Conservation (phyloP, 2,329 filamentous ascomycete species). For the Clonostachys byssicola region DNA sequence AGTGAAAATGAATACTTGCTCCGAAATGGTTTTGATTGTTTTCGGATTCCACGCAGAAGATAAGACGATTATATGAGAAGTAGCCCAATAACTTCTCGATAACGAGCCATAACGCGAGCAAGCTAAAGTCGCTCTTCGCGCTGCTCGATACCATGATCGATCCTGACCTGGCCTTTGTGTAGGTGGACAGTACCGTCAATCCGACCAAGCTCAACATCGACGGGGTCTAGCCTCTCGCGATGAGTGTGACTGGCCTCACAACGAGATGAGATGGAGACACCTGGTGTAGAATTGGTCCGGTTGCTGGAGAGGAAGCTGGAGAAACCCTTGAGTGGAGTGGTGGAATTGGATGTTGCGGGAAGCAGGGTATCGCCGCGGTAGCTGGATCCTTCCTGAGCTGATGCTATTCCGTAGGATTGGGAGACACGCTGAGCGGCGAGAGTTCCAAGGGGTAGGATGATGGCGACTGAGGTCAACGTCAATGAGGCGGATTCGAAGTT, state of each 20-base stretch:
- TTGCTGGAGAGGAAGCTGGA: conserved; percentile 4
- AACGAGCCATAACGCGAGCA: no score
- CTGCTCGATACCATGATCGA: conserved; percentile 22
- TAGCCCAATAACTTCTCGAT: no score
- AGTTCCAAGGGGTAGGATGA: conserved; percentile 48
- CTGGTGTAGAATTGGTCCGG: conserved; percentile 7
- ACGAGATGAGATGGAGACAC: conserved; percentile 14
- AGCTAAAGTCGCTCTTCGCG: conserved; percentile 19
- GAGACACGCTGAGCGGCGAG: conserved; percentile 44
- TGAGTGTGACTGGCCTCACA: conserved; percentile 9
- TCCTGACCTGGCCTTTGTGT: conserved; percentile 14
- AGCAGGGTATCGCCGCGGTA: conserved; percentile 4
- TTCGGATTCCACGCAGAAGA: no score
- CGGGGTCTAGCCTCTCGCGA: conserved; percentile 11
- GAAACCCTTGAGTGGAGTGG: conserved; percentile 5
- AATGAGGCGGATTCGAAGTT: conserved; percentile 47
- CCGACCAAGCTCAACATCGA: conserved; percentile 23
- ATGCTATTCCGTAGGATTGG: conserved; percentile 9
- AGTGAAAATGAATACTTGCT: no score
- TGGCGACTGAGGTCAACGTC: conserved; percentile 41
- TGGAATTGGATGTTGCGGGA: conserved; percentile 7
- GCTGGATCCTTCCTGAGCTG: conserved; percentile 5
- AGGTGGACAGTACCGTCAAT: conserved; percentile 9
- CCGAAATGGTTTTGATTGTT: no score
- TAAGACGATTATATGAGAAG: no score